Evolutionary conservation across 1,139 yeast species (phyloP), one percentile per base, ranked within the genome.

Genomic region (Pneumocystis murina): DNA sequence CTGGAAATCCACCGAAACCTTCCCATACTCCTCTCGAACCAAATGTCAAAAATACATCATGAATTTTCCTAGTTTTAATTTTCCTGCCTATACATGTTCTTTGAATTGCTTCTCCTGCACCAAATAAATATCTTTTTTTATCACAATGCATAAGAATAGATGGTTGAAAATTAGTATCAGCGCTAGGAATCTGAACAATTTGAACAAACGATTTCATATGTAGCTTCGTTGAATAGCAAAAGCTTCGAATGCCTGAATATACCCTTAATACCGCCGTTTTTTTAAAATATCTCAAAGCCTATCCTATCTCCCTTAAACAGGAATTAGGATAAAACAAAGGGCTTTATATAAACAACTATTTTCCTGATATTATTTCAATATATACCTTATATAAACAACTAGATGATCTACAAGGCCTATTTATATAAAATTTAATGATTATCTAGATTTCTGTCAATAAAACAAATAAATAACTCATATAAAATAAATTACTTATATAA

Each of bases 1-100:
- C 63, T n/a, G 63, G 62, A 8, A 63, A 57, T 6, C 65, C 65
- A 2, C 65, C 65, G 38, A 59, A 62, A 24, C 65, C 62, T 10
- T 61, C 65, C 65, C 65, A 63, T 24, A 48, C 33, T 12, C 55
- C 55, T 12, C 55, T 48, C 1, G 55, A 48, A 30, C 63, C 62
- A 17, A 43, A 38, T 2, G 65, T 48, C 2, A 61, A 60, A 28
- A 63, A 63, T 24, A 63, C 40, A 3, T 63, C 41, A 5, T 57
- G 43, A 28, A 63, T 60, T 16, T 30, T 40, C 33, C 61, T 62
- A 43, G 61, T 30, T 28, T 61, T 61, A 12, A 63, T 28, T 16
- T 59, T 43, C 14, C 58, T 38, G 17, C 59, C 33, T 14, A 63
- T n/a, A 48, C 62, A 30, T n/a, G 55, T 61, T n/a, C 65, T 61